Evolutionary conservation across 192 early-diverging fungal genomes (phyloP).

Genomic region (Cetraspora pellucida): DNA sequence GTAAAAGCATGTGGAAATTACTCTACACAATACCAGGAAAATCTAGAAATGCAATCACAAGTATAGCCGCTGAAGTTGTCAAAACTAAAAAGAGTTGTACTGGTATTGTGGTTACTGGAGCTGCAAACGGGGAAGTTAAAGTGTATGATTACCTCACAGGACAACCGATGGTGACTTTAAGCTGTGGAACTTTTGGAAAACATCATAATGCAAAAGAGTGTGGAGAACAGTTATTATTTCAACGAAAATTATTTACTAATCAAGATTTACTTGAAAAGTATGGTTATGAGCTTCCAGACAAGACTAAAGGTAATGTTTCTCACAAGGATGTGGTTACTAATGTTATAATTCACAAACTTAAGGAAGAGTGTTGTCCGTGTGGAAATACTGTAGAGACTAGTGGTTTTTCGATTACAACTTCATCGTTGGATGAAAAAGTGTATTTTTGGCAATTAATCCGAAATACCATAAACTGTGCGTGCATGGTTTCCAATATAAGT

Average conservation of each 20-base stretch:
- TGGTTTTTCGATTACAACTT: conserved; percentile 23
- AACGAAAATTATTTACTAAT: not conserved
- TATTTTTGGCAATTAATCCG: conserved; percentile 20
- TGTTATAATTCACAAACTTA: conserved; percentile 25
- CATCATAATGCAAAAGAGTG: conserved; percentile 10
- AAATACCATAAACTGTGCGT: conserved; percentile 25
- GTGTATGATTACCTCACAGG: conserved; percentile 29
- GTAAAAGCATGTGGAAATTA: conserved; percentile 13
- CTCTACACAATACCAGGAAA: conserved; percentile 24
- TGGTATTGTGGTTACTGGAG: conserved; percentile 26
- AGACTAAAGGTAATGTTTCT: not conserved
- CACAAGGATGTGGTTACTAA: conserved; percentile 16
- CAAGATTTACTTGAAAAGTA: conserved; percentile 1
- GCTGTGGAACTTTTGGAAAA: conserved; percentile 1
- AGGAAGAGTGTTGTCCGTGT: conserved; percentile 28
- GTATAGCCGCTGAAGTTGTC: conserved; percentile 20
- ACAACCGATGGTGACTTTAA: conserved; percentile 6
- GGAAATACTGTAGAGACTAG: conserved; percentile 1
- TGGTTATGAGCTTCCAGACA: not conserved
- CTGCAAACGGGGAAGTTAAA: conserved; percentile 21
- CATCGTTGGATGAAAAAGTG: conserved; percentile 30
- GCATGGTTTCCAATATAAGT: not conserved
- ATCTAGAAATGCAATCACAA: conserved; percentile 13
- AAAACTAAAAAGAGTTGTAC: conserved; percentile 9
- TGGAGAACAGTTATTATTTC: not conserved